A percentile compares a stretch with the other conserved stretches of the same genome.
Conservation (phyloP, 1,284 basidiomycete genomes). For the Ceratobasidium sp. region DNA sequence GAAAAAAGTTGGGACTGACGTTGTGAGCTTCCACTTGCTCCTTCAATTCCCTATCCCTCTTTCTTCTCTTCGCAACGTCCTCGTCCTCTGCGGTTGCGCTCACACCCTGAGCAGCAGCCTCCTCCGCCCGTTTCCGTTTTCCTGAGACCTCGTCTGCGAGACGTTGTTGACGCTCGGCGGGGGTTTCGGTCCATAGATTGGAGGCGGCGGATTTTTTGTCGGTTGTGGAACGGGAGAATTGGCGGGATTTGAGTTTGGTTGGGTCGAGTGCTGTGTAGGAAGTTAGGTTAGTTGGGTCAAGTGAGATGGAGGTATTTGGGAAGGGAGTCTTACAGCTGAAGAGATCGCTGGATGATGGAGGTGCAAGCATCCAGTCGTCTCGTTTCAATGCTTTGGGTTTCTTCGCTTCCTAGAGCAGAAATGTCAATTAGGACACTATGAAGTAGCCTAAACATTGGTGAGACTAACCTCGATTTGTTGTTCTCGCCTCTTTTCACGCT, state of each 20-base stretch:
- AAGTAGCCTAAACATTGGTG: conserved; percentile 9
- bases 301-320: background rate
- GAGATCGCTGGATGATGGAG: conserved; percentile 82
- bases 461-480: conserved; percentile 71
- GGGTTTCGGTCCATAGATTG: conserved; percentile 93
- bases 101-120: conserved; percentile 60
- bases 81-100: conserved; percentile 57
- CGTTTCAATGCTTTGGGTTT: conserved; percentile 82
- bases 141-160: conserved; percentile 89
- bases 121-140: conserved; percentile 78
- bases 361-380: conserved; percentile 96
- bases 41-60: conserved; percentile 76
- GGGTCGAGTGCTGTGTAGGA: conserved; percentile 71
- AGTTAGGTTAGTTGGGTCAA: conserved; percentile 3
- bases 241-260: conserved; percentile 76
- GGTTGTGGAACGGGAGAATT: conserved; percentile 77
- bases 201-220: conserved; percentile 58
- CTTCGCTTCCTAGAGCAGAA: conserved; percentile 68
- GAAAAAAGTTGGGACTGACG: conserved; percentile 62
- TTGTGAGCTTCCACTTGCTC: conserved; percentile 83
- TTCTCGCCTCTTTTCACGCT: conserved; percentile 80
- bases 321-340: conserved; percentile 71
- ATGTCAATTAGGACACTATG: conserved; percentile 37
- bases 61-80: conserved; percentile 66
- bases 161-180: conserved; percentile 85